Evolutionary conservation across 2,329 filamentous ascomycete genomes (phyloP), one percentile per base, ranked within the genome.

Genomic region (Thelonectria blattea): DNA sequence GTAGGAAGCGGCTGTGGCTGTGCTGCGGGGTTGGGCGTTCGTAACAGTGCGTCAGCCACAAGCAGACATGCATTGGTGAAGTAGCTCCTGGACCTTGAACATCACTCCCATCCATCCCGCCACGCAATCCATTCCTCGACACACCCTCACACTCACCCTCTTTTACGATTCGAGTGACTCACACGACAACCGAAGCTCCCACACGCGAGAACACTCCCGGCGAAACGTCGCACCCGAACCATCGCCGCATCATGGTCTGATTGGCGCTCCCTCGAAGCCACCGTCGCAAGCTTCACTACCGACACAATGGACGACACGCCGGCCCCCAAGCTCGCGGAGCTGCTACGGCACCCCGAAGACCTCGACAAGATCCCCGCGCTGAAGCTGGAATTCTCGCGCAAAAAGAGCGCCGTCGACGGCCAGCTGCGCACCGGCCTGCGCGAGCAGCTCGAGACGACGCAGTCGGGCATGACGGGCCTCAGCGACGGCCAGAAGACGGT

Each of bases 321-420:
- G 60, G 85, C 86, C 48, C 87, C 91, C 75, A 93, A 93, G 82
- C 88, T 99, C 75, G 88, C 93, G 67, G 94, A 98, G 82, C 87
- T 98, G 63, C 88, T 99, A 68, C 92, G 93, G 72, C 93, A 97
- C 74, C 92, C 95, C 3, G 95, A 99, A 75, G 95, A 99, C 79
- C 88, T 99, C 68, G 95, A 99, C 81, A 98, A 97, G 83, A 94
- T 99, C 72, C 83, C 89, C 53, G 88, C 88, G 48, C 84, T 99
- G 73, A 97, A 96, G 80, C 86, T 91, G 67, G 95, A 99, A 76
- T 97, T 98, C 79, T 87, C 88, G 68, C 92, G 95, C 73, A 98
- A 97, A 81, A 99, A 99, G 80, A 86, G 87, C 30, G 91, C 91
- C 58, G 88, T 99, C 62, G 95, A 99, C 79, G 88, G 89, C 52